Base-by-base conservation (phyloP, 352 stramenopile genomes). In the Phytophthora cryptogea region DNA sequence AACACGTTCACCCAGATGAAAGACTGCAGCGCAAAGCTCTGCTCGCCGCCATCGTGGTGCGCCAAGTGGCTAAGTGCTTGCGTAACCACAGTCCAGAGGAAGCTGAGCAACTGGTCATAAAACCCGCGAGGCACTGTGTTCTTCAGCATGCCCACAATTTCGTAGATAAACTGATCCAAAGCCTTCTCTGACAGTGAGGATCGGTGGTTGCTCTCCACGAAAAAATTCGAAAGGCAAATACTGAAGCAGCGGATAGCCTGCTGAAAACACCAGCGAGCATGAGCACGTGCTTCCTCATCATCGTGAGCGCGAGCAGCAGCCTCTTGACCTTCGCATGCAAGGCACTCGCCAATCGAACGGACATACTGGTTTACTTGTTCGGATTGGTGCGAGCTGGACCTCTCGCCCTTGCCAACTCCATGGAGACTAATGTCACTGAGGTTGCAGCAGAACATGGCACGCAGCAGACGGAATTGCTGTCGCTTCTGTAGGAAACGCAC, bases 1-100 rank as follows among this genome's bases (percentile, higher is more conserved):
- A 92, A 92, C 48, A 92, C 76, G 56, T 92, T 90, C 11, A 92
- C 76, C 83, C 83, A 92, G 4, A 90, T 71, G 46, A 92, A 92
- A 5, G 79, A 86, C 63, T 92, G 77, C 23, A 90, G 49, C 2
- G 70, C 71, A 16, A 63, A 63, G 27, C 70, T 76, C 36, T 59
- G 43, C 4, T 76, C 72, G 7, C 55, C 54, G 28, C 58, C 68
- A 4, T 74, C 62, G 13, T 76, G 61, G 16, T 59, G 61, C 10
- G 47, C 61, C 54, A 53, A 52, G 37, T 76, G 70, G 23, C 68
- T 65, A 4, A 89, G 58, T 6, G 69, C 74, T 50, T 89, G 79
- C 1, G 80, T 83, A 2, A 75, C 79, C 9, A 92, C 76, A 4
- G 75, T 72, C 83, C 80, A 90, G 2, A 90, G 54, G 50, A 89